A percentile compares a stretch with the other conserved stretches of the same genome.
phyloP scores from a whole-genome alignment of 345 rosid species.

The Dimocarpus longan region DNA sequence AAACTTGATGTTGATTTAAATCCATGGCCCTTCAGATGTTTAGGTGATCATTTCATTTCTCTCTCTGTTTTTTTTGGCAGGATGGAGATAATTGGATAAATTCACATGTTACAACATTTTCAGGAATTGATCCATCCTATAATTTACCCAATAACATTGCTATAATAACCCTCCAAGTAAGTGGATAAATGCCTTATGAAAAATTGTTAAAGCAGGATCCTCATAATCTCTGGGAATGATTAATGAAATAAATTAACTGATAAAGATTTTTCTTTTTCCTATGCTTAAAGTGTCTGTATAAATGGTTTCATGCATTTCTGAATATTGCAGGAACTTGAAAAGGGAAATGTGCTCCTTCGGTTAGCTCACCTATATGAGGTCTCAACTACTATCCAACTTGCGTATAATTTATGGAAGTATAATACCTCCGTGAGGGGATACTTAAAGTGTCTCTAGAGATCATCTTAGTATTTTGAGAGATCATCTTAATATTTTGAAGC shows the following conservation, averaged over 20 bases:
- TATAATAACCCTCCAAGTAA: slow-evolving; percentile 85
- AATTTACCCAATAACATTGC: slow-evolving; percentile 74
- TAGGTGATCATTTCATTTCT: slow-evolving; percentile 14
- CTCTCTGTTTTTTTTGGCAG: slow-evolving; percentile 36
- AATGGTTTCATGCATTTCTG: slow-evolving; percentile 7
- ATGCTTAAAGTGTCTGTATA: slow-evolving; percentile 9
- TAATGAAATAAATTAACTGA: background rate
- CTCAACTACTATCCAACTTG: slow-evolving; percentile 22
- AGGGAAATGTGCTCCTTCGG: slow-evolving; percentile 75
- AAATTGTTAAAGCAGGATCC: slow-evolving; percentile 3
- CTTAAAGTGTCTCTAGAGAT: background rate
- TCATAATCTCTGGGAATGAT: background rate
- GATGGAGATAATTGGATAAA: slow-evolving; percentile 62
- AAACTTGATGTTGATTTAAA: slow-evolving; percentile 3
- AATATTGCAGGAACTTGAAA: slow-evolving; percentile 69
- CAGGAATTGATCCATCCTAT: slow-evolving; percentile 76
- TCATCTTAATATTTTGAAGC: background rate
- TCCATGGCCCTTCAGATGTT: slow-evolving; percentile 11
- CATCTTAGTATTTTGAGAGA: background rate
- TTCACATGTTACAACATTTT: slow-evolving; percentile 54
- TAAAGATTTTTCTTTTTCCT: background rate
- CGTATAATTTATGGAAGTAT: slow-evolving; percentile 1
- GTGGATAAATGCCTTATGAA: slow-evolving; percentile 9
- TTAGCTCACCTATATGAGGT: slow-evolving; percentile 96
- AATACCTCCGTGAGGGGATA: background rate